A percentile compares a stretch with the other conserved stretches of the same genome.
phyloP scores from a whole-genome alignment of 1,284 basidiomycete genomes.

The Takashimella koratensis region DNA sequence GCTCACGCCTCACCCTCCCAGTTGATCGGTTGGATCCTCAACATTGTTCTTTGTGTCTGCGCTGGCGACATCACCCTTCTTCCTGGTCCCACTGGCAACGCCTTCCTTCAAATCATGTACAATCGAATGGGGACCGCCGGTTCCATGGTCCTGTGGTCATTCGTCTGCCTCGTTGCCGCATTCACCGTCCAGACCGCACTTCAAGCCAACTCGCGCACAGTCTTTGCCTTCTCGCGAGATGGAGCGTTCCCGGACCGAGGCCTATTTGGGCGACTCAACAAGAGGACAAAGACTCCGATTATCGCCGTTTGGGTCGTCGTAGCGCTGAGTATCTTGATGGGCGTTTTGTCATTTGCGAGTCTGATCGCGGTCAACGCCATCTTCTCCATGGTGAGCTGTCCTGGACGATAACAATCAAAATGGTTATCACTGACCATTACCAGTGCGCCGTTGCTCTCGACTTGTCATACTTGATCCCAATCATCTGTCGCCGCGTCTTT shows the following conservation, averaged over 20 bases:
- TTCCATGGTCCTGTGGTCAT: slow-evolving; percentile 66
- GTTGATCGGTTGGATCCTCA: slow-evolving; percentile 80
- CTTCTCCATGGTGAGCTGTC: slow-evolving; percentile 49
- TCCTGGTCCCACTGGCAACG: slow-evolving; percentile 63
- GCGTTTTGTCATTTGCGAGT: slow-evolving; percentile 70
- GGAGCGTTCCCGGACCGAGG: slow-evolving; percentile 73
- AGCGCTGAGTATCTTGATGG: slow-evolving; percentile 55
- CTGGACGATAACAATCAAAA: slow-evolving; percentile 7
- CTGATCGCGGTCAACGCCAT: slow-evolving; percentile 76
- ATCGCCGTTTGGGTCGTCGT: slow-evolving; percentile 78
- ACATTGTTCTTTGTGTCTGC: slow-evolving; percentile 76
- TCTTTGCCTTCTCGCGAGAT: slow-evolving; percentile 68
- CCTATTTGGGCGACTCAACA: slow-evolving; percentile 68
- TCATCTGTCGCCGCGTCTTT: slow-evolving; percentile 35
- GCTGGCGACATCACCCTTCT: slow-evolving; percentile 51
- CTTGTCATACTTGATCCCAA: slow-evolving; percentile 38
- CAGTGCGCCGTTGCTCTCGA: slow-evolving; percentile 39
- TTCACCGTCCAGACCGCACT: slow-evolving; percentile 74
- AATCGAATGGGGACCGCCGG: slow-evolving; percentile 67
- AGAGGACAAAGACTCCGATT: slow-evolving; percentile 68
- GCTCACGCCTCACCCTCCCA: too few relatives aligned
- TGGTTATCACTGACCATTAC: slow-evolving; percentile 13
- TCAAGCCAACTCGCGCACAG: slow-evolving; percentile 79
- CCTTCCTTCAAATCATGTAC: slow-evolving; percentile 71
- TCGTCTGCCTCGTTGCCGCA: slow-evolving; percentile 64